These are phyloP conservation scores for Nematocida sp. DNA, from an alignment of 371 early-diverging fungal species.

Conservation along the genomic window DNA sequence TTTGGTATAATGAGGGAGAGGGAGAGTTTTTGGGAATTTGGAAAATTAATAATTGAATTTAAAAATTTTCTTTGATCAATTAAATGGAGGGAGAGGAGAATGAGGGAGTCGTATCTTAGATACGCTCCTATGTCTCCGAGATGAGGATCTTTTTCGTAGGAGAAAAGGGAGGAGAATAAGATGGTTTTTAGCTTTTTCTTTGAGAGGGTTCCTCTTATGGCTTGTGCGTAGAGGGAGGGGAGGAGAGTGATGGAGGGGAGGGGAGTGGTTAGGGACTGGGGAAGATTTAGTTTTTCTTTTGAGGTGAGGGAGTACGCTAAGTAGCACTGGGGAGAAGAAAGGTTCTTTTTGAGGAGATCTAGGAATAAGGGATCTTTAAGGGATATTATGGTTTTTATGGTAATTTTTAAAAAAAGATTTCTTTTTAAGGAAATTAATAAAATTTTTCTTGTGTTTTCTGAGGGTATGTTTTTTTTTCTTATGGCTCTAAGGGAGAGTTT, in stretches of 20 bases:
- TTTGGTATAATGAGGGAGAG: constrained; percentile 2
- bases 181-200: not conserved
- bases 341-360: not conserved
- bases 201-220: not conserved
- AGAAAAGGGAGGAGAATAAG: constrained; percentile 17
- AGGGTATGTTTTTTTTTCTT: not conserved
- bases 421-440: constrained; percentile 13
- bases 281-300: not conserved
- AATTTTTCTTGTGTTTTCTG: not conserved
- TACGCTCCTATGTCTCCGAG: constrained; percentile 48
- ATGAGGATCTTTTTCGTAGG: constrained; percentile 11
- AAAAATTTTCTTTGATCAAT: not conserved
- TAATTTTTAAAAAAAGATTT: not conserved
- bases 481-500: not conserved
- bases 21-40: not conserved
- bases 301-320: not conserved
- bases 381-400: not conserved
- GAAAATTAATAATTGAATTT: no score
- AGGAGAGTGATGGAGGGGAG: not conserved
- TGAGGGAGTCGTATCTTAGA: constrained; percentile 10
- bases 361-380: not conserved
- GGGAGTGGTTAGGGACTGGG: not conserved
- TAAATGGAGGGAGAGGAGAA: constrained; percentile 1
- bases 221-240: constrained; percentile 9
- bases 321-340: not conserved